These are phyloP conservation scores for Mycena pura DNA, from an alignment of 768 basidiomycete species.

Conservation along the genomic window DNA sequence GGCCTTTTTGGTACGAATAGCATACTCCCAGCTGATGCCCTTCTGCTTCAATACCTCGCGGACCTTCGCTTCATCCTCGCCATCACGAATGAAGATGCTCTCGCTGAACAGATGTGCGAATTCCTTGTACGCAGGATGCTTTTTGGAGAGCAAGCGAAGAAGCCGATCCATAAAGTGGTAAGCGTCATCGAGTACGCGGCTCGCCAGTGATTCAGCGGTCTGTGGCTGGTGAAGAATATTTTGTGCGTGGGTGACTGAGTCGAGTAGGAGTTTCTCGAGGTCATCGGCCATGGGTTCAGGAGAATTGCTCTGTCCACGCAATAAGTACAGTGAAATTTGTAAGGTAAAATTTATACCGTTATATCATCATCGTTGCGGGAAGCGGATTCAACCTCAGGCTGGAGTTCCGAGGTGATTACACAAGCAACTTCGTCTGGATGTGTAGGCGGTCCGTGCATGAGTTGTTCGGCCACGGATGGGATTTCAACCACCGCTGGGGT, in stretches of 20 bases:
- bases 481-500: constrained; percentile 9
- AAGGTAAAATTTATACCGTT: background rate
- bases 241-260: background rate
- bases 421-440: background rate
- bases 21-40: constrained; percentile 8
- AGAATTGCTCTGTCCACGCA: background rate
- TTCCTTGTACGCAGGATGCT: constrained; percentile 15
- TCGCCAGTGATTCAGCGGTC: background rate
- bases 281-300: background rate
- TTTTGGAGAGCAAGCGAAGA: constrained; percentile 4
- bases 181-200: constrained; percentile 14
- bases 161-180: constrained; percentile 17
- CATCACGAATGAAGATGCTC: constrained; percentile 18
- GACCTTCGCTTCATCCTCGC: constrained; percentile 8
- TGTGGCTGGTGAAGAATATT: background rate
- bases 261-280: background rate
- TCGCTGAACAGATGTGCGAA: constrained; percentile 14
- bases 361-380: background rate
- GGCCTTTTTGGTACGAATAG: constrained; percentile 5
- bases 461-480: constrained; percentile 1
- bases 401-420: background rate
- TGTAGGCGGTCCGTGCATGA: background rate
- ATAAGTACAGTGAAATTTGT: background rate
- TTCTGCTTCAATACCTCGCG: constrained; percentile 9
- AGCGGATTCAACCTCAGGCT: background rate